Evolutionary conservation across 176 grass and related monocot species (phyloP).

Genomic region (Triticum aestivum): DNA sequence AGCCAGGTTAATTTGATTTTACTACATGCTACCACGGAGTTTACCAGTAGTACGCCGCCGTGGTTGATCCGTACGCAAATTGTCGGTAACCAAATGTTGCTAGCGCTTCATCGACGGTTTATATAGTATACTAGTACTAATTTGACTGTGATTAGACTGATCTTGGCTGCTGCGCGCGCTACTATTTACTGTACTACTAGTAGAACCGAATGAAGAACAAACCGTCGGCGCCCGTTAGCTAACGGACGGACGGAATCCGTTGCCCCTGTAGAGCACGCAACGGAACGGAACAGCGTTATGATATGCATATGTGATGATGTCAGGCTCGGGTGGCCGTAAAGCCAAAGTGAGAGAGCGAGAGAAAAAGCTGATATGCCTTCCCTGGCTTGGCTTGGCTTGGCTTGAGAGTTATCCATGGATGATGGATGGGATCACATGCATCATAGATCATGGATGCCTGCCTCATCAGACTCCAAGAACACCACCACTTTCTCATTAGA

Average conservation of each 20-base stretch:
- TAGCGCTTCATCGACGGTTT: not conserved
- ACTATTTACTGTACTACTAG: too few species aligned
- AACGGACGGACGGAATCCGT: too few species aligned
- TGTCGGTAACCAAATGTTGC: too few species aligned
- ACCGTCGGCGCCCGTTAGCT: too few species aligned
- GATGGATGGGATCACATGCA: not conserved
- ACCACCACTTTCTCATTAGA: not conserved
- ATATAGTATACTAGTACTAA: not conserved
- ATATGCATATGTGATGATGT: not conserved
- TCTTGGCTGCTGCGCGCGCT: not conserved
- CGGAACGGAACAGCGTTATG: too few species aligned
- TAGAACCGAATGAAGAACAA: too few species aligned
- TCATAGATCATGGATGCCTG: not conserved
- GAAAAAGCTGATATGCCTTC: not conserved
- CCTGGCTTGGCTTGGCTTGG: not conserved
- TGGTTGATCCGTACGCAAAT: too few species aligned
- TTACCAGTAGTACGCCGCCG: too few species aligned
- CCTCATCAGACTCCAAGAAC: constrained; percentile 29
- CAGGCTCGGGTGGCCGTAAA: constrained; percentile 23
- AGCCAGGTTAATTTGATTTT: too few species aligned
- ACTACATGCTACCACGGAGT: too few species aligned
- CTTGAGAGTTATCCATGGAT: constrained; percentile 26
- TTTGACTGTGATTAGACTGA: not conserved
- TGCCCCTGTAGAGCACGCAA: too few species aligned
- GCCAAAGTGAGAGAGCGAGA: not conserved